Percentiles rank a stretch among this genome's conserved stretches.
Evolutionary conservation across 2,329 filamentous ascomycete species (phyloP).

Genomic region (Phoma sp.): DNA sequence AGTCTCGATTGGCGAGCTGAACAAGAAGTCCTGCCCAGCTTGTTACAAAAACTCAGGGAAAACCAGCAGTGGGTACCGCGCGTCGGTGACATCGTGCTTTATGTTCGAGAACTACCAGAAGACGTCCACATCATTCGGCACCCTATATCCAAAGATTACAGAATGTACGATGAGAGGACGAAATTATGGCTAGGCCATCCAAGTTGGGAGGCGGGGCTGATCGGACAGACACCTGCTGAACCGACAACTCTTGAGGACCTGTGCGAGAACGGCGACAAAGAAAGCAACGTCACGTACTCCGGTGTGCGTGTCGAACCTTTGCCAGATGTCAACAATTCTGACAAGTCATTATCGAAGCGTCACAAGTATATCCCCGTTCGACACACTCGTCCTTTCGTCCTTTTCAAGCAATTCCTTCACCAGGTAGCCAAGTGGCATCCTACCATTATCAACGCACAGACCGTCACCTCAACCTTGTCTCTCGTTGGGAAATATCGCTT

Average conservation of each 20-base stretch:
- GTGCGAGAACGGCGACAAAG: constrained; percentile 48
- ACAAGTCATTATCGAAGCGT: constrained; percentile 62
- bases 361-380: constrained; percentile 64
- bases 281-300: constrained; percentile 56
- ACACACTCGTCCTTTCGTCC: constrained; percentile 62
- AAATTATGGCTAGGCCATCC: constrained; percentile 50
- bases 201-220: constrained; percentile 64
- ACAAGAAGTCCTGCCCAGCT: constrained; percentile 50
- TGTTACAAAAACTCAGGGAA: constrained; percentile 53
- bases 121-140: constrained; percentile 43
- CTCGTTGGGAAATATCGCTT: constrained; percentile 62
- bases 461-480: constrained; percentile 61
- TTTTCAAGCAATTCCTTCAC: constrained; percentile 61
- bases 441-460: constrained; percentile 63
- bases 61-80: constrained; percentile 62
- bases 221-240: constrained; percentile 61
- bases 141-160: constrained; percentile 26
- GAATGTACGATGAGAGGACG: constrained; percentile 28
- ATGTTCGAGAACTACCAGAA: constrained; percentile 47
- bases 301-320: constrained; percentile 66
- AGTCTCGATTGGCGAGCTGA: constrained; percentile 67
- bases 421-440: constrained; percentile 57
- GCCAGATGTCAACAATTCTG: constrained; percentile 57
- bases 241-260: constrained; percentile 56
- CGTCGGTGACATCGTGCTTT: constrained; percentile 65